A percentile compares a stretch with the other conserved stretches of the same genome.
Conservation (phyloP, 2,329 filamentous ascomycete species). For the Fusarium sambucinum region DNA sequence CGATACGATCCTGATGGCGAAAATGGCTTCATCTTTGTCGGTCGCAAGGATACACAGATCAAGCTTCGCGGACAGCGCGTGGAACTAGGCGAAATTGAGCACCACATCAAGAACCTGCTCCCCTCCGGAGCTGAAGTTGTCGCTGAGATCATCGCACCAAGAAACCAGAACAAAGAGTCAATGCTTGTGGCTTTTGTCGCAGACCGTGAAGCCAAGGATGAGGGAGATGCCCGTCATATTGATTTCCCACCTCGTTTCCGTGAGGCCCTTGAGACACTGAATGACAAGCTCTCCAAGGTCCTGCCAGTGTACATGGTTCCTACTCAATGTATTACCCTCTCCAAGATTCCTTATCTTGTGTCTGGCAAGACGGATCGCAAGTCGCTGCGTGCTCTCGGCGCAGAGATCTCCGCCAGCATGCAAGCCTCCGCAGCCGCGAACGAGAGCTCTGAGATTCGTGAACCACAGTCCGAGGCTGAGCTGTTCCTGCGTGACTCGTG, state of each 20-base stretch:
- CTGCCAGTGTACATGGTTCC: constrained; percentile 45
- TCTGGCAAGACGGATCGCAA: constrained; percentile 47
- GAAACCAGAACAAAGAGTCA: constrained; percentile 49
- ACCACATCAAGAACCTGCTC: constrained; percentile 58
- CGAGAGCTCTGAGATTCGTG: constrained; percentile 14
- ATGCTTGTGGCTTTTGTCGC: constrained; percentile 46
- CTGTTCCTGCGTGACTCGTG: constrained; percentile 53
- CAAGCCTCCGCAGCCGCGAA: constrained; percentile 28
- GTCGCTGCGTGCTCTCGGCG: constrained; percentile 37
- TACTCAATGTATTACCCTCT: constrained; percentile 39
- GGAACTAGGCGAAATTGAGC: constrained; percentile 68
- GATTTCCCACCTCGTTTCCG: constrained; percentile 40
- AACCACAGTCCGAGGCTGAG: constrained; percentile 38
- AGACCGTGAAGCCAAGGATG: constrained; percentile 36
- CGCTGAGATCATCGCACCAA: constrained; percentile 62
- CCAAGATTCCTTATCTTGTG: constrained; percentile 43
- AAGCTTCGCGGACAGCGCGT: constrained; percentile 75
- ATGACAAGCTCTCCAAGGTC: constrained; percentile 40
- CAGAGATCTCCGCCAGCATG: constrained; percentile 35
- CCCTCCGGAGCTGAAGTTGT: constrained; percentile 58
- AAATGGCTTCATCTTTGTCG: constrained; percentile 67
- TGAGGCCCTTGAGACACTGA: constrained; percentile 33
- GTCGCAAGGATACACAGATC: constrained; percentile 75
- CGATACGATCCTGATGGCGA: constrained; percentile 66
- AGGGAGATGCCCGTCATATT: constrained; percentile 34